Base-by-base conservation (phyloP, 2,329 filamentous ascomycete genomes). In the Chaetomiaceae sp. region DNA sequence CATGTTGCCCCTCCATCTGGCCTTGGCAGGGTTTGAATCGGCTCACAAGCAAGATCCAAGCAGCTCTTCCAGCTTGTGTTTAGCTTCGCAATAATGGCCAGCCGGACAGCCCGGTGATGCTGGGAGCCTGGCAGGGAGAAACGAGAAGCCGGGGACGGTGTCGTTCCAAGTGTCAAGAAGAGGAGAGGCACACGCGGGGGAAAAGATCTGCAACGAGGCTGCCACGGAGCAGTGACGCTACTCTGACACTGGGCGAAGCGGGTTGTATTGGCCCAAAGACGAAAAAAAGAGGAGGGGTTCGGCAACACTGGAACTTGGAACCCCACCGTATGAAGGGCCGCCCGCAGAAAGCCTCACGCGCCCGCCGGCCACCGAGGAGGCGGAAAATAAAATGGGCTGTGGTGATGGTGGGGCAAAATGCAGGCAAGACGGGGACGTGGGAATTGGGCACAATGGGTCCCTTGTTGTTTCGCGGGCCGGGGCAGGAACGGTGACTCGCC, bases 391-490 rank as follows among this genome's bases (percentile, higher is more conserved):
- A 14, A 21, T 25, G 38, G 23, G 20, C 10, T 48, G 6, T 31
- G n/a, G n/a, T n/a, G 33, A 31, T 43, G 39, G 50, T 53, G 50
- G 50, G 50, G 50, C 50, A 48, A 45, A 35, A 39, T 7, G 40
- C 34, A 46, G 44, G 39, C 39, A 44, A 53, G 37, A 33, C 21
- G 27, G 44, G 50, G 40, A 33, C 31, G 16, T 27, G 44, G 37
- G 44, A 40, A n/a, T n/a, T 42, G 48, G 39, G 47, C 44, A 44
- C 38, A 43, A 4, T 19, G 46, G n/a, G 30, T 33, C 30, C n/a
- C 42, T 33, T 45, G 48, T 54, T 44, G 50, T 56, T 48, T 48
- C 45, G 39, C 42, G 37, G 51, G 39, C 42, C 17, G 38, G 47
- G 45, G 34, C 41, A 21, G 19, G 25, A n/a, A 49, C 33, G 45